These are phyloP conservation scores for Apiotrichum siamense DNA, from an alignment of 1,284 basidiomycete genomes.

Conservation along the genomic window DNA sequence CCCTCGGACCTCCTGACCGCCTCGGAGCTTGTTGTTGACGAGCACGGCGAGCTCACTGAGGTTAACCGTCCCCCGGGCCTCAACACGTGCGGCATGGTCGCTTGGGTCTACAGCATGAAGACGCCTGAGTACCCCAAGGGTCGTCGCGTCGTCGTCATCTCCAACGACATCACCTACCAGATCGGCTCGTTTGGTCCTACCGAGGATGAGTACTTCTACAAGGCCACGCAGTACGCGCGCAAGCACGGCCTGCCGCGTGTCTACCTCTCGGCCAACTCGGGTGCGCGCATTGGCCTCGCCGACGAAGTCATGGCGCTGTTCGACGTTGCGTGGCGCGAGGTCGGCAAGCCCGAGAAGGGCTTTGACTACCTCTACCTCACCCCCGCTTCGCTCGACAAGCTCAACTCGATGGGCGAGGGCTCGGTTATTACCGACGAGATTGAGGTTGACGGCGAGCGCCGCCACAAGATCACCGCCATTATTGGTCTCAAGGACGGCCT, in stretches of 20 bases:
- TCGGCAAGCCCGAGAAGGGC: constrained; percentile 77
- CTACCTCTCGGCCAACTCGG: constrained; percentile 97
- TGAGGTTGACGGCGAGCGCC: constrained; percentile 74
- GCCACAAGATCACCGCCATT: constrained; percentile 92
- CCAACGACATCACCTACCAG: constrained; percentile 98
- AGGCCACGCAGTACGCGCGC: constrained; percentile 89
- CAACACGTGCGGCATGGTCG: constrained; percentile 97
- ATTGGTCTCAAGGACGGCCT: constrained; percentile 94
- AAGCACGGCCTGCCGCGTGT: constrained; percentile 82
- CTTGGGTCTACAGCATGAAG: constrained; percentile 87
- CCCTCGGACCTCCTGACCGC: constrained; percentile 76
- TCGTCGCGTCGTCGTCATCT: constrained; percentile 80
- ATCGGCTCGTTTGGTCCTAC: constrained; percentile 95
- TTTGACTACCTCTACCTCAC: constrained; percentile 95
- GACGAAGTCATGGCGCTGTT: constrained; percentile 88
- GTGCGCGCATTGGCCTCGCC: constrained; percentile 91
- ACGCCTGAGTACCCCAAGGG: constrained; percentile 93
- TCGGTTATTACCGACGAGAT: constrained; percentile 78
- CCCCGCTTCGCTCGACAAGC: constrained; percentile 71
- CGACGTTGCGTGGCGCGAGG: constrained; percentile 84
- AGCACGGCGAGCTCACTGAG: constrained; percentile 82
- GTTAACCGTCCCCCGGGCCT: constrained; percentile 87
- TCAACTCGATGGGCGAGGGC: constrained; percentile 71
- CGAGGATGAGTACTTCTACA: constrained; percentile 96
- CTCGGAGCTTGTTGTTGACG: constrained; percentile 87